Evolutionary conservation across 2,329 filamentous ascomycete species (phyloP).

Genomic region (Pseudogymnoascus pannorum): DNA sequence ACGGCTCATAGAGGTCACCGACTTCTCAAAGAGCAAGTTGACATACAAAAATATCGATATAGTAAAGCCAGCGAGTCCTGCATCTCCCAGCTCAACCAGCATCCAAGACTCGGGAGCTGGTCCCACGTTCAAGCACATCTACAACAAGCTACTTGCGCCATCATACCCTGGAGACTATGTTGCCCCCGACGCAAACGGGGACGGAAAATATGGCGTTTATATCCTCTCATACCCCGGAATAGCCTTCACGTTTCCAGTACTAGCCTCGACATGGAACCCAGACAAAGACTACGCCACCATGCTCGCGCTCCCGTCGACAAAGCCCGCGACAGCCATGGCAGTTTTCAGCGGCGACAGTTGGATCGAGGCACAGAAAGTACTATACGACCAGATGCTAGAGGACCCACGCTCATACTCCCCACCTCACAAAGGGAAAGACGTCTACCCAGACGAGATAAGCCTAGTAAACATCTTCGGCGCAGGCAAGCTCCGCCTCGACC

Average conservation of each 20-base stretch:
- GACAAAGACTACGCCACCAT: conserved; percentile 77
- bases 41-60: conserved; percentile 78
- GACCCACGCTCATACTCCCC: conserved; percentile 67
- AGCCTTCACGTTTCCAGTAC: conserved; percentile 82
- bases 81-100: conserved; percentile 21
- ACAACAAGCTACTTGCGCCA: conserved; percentile 85
- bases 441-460: conserved; percentile 83
- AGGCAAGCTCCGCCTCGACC: conserved; percentile 69
- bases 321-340: conserved; percentile 77
- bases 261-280: conserved; percentile 65
- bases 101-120: conserved; percentile 40
- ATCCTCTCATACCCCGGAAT: conserved; percentile 91
- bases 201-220: conserved; percentile 62
- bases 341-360: conserved; percentile 87
- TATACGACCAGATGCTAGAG: conserved; percentile 70
- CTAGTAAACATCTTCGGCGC: conserved; percentile 70
- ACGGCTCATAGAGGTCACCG: conserved; percentile 80
- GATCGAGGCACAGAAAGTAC: conserved; percentile 67
- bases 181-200: conserved; percentile 46
- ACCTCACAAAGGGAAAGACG: conserved; percentile 61
- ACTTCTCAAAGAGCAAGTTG: conserved; percentile 80
- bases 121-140: conserved; percentile 81
- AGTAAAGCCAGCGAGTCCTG: conserved; percentile 50
- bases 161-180: conserved; percentile 93
- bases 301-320: conserved; percentile 69